Base-by-base conservation (phyloP, 1,139 yeast species). In the Yamadazyma mexicana region DNA sequence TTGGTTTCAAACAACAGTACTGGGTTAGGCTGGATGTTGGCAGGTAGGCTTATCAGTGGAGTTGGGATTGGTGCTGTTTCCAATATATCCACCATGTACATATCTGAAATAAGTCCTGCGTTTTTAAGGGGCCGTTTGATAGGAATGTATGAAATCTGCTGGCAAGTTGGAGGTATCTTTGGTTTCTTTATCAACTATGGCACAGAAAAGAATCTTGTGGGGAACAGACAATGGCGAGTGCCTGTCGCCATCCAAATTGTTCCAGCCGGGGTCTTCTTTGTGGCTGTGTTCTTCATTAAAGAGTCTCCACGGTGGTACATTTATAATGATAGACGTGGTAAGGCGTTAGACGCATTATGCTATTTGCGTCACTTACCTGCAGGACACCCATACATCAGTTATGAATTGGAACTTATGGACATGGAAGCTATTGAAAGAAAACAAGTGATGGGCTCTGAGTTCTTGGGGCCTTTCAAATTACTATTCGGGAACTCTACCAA, bases 241-340 rank as follows among this genome's bases (percentile, higher is more conserved):
- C 72, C 73, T 3, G 61, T 66, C 43, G 70, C 69, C 4, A 49
- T 66, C 17, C 80, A 75, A 46, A 48, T 64, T 23, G 47, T 64
- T 9, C 78, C 79, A 5, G 69, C 76, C 8, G 76, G 65, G 1
- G 40, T 70, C 17, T 71, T 71, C 42, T 54, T 68, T 48, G 42
- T 61, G 31, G 72, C 71, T n/a, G 62, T 64, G 3, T 59, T 64
- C 37, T 53, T 67, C 33, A 56, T 74, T 29, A 64, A 66, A 15
- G 81, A 76, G 47, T 66, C 77, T 10, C 81, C 81, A 1, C 57
- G 81, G 39, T 75, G 73, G 66, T 60, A 69, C 31, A 56, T 73
- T 17, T 55, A 62, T 25, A 53, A 46, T 17, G 71, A 67, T 9
- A 55, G 58, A 30, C 52, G 59, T n/a, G 68, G 61, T 4, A 45